phyloP scores from a whole-genome alignment of 1,139 yeast genomes.

The Debaryomycetaceae sp. region DNA sequence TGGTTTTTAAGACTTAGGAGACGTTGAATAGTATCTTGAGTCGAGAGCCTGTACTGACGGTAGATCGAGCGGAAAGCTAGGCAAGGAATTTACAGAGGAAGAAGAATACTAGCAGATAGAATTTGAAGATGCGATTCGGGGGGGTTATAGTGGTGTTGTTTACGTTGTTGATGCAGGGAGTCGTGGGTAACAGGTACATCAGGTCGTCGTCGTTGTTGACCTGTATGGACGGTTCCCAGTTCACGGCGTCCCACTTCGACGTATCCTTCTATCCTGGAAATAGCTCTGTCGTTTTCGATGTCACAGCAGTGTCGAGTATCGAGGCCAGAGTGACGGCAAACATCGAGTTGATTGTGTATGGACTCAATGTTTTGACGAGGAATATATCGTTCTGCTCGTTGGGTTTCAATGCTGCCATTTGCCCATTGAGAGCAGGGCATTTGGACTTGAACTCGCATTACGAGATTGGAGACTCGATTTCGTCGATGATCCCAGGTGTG shows the following conservation, averaged over 20 bases:
- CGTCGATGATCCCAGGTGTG: constrained; percentile 64
- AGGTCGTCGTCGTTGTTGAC: constrained; percentile 77
- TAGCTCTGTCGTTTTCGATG: constrained; percentile 57
- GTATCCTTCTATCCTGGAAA: constrained; percentile 69
- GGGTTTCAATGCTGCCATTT: constrained; percentile 45
- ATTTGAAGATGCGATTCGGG: not conserved
- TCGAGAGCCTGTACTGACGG: not conserved
- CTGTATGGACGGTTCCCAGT: constrained; percentile 87
- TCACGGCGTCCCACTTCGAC: constrained; percentile 83
- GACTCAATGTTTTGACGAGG: constrained; percentile 60
- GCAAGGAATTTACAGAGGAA: no score
- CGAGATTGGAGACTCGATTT: constrained; percentile 38
- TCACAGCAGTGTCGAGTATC: constrained; percentile 78
- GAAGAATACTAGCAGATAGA: no score
- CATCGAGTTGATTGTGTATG: constrained; percentile 74
- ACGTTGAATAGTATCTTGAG: not conserved
- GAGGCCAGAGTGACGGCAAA: constrained; percentile 70
- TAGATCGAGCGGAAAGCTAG: no score
- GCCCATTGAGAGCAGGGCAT: constrained; percentile 88
- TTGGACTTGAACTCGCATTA: constrained; percentile 64
- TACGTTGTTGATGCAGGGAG: constrained; percentile 9
- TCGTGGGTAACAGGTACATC: constrained; percentile 28
- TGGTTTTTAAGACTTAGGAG: not conserved
- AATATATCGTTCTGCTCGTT: constrained; percentile 63
- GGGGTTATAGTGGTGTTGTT: not conserved